Evolutionary conservation across 2,329 filamentous ascomycete genomes (phyloP), one percentile per base, ranked within the genome.

Genomic region (Fusarium anguioides): DNA sequence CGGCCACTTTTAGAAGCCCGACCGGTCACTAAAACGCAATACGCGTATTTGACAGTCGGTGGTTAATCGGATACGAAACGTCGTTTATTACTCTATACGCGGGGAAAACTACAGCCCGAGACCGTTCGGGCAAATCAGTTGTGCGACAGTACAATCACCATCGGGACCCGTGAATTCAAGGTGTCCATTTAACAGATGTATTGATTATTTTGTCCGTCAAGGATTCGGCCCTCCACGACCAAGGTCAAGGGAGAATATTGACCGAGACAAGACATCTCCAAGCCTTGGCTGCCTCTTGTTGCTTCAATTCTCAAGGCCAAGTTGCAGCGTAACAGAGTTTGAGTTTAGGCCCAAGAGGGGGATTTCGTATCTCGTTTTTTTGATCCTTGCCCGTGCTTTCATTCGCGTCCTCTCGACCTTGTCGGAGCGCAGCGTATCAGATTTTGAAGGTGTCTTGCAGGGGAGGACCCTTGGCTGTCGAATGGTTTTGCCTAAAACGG

Each of bases 281-380:
- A 39, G 36, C 18, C 59, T 62, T 62, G 59, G 59, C 58, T 51
- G 29, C 40, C 29, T 53, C 47, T 42, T 15, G 8, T 14, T 31
- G n/a, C 29, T 39, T 15, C 27, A 33, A 29, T 36, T 52, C 29
- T 26, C 53, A 21, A 41, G 17, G 29, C 26, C 53, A 21, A 41
- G 21, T 27, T 27, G 50, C 29, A 26, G n/a, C 29, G 31, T 29
- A 37, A 65, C 59, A 55, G 36, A 52, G 55, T 61, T 55, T 54
- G 27, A 35, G 31, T 33, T 33, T n/a, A 27, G 42, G 29, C 14
- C 31, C 26, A 46, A 50, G 39, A 29, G 26, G 24, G 49, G 49
- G 61, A 72, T 70, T 72, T 72, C 70, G 70, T 72, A 72, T 71
- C 57, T 72, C 70, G 70, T 36, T 10, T 69, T 69, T 68, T 69